Conservation (phyloP, 192 early-diverging fungal genomes). For the Gigaspora rosea region DNA sequence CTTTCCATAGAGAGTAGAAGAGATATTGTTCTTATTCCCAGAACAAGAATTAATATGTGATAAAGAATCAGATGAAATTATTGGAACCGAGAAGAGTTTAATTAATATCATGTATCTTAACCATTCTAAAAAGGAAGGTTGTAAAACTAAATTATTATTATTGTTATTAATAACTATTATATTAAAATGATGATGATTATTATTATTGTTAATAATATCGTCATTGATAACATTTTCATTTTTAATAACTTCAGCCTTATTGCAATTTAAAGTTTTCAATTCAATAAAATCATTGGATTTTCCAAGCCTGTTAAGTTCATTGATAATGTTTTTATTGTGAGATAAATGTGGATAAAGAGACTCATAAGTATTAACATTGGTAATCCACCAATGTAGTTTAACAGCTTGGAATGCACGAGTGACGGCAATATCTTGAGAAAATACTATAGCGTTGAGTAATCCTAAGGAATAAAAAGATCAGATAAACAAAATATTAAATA, state of each 20-base stretch:
- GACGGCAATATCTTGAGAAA: conserved; percentile 17
- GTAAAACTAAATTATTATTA: too few species aligned
- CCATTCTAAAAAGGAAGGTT: neutral
- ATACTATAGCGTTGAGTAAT: conserved; percentile 4
- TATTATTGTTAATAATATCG: too few species aligned
- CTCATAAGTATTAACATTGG: conserved; percentile 5
- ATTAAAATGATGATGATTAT: too few species aligned
- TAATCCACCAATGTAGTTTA: conserved; percentile 2
- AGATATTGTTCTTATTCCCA: too few species aligned
- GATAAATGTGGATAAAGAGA: neutral
- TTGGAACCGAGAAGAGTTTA: neutral
- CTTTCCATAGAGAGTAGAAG: too few species aligned
- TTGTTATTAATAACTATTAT: too few species aligned
- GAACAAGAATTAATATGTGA: too few species aligned
- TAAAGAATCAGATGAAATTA: neutral
- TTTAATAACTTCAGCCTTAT: neutral
- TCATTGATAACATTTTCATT: too few species aligned
- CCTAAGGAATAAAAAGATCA: conserved; percentile 1
- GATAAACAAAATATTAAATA: neutral
- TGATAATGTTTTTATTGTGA: conserved; percentile 10
- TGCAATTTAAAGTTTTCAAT: neutral
- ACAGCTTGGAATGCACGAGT: neutral
- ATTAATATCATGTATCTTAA: too few species aligned
- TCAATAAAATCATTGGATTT: neutral
- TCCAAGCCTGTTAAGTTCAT: neutral